Evolutionary conservation across 768 basidiomycete species (phyloP).

Genomic region (Pleurotus tuoliensis): DNA sequence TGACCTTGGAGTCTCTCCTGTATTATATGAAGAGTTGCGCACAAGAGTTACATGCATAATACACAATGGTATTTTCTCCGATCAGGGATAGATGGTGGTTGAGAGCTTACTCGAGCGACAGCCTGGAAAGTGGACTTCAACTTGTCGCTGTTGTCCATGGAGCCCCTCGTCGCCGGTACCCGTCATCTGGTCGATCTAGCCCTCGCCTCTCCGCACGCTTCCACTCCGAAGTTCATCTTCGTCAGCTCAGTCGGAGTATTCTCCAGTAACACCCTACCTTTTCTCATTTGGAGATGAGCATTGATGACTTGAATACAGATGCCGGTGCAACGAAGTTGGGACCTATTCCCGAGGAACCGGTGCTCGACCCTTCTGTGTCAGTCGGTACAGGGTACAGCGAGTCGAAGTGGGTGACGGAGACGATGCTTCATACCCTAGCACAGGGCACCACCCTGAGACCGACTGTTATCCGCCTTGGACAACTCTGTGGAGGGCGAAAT

Average conservation of each 20-base stretch:
- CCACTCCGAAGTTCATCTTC: conserved; percentile 19
- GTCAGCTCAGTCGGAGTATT: conserved; percentile 16
- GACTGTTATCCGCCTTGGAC: neutral
- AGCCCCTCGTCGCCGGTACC: conserved; percentile 35
- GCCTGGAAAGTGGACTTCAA: conserved; percentile 51
- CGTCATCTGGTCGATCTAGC: conserved; percentile 29
- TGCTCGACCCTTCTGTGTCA: neutral
- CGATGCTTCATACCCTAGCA: neutral
- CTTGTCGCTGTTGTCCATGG: conserved; percentile 36
- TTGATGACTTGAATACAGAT: neutral
- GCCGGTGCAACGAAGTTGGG: too few species aligned
- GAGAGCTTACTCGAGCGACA: neutral
- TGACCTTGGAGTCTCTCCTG: neutral
- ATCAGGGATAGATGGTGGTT: too few species aligned
- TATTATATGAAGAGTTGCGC: conserved; percentile 17
- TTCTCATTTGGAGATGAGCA: neutral
- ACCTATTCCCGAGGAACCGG: too few species aligned
- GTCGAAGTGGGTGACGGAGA: conserved; percentile 1
- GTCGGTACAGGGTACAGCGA: neutral
- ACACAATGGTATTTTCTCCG: conserved; percentile 25
- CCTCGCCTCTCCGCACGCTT: neutral
- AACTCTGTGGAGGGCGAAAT: neutral
- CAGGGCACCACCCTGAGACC: neutral
- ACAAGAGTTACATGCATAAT: conserved; percentile 30
- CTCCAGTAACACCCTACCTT: conserved; percentile 4